Percentiles rank a stretch among this genome's conserved stretches.
phyloP scores from a whole-genome alignment of 2,329 filamentous ascomycete genomes.

The Xylariaceae sp. region DNA sequence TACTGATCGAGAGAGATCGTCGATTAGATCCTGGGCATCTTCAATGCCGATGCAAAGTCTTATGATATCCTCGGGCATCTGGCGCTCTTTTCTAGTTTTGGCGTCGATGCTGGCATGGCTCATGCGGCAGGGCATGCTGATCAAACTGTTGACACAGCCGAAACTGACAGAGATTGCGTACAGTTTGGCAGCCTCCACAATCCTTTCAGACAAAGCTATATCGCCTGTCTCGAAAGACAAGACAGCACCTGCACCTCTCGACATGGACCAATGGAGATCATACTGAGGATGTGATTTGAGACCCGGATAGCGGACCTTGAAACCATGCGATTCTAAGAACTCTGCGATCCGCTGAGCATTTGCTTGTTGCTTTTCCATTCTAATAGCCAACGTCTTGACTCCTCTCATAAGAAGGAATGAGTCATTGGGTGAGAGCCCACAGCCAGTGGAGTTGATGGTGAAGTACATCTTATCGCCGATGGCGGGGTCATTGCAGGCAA shows the following conservation, averaged over 20 bases:
- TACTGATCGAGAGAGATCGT: conserved; percentile 87
- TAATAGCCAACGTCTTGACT: conserved; percentile 92
- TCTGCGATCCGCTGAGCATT: conserved; percentile 89
- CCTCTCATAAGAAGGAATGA: conserved; percentile 93
- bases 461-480: conserved; percentile 91
- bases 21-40: conserved; percentile 84
- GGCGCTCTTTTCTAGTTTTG: conserved; percentile 81
- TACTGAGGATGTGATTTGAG: conserved; percentile 95
- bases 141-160: conserved; percentile 95
- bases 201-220: conserved; percentile 75
- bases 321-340: conserved; percentile 86
- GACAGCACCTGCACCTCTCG: conserved; percentile 88
- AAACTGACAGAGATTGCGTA: conserved; percentile 98
- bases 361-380: conserved; percentile 96
- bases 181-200: conserved; percentile 86
- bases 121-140: conserved; percentile 99
- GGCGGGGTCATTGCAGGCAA: conserved; percentile 78
- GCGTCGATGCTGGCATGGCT: conserved; percentile 97
- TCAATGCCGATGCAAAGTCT: conserved; percentile 95
- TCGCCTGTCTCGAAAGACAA: conserved; percentile 95
- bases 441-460: conserved; percentile 94
- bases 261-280: conserved; percentile 92
- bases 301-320: conserved; percentile 92
- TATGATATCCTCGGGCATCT: conserved; percentile 96
- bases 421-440: conserved; percentile 90